phyloP scores from a whole-genome alignment of 352 stramenopile genomes.

The Phytophthora cactorum region DNA sequence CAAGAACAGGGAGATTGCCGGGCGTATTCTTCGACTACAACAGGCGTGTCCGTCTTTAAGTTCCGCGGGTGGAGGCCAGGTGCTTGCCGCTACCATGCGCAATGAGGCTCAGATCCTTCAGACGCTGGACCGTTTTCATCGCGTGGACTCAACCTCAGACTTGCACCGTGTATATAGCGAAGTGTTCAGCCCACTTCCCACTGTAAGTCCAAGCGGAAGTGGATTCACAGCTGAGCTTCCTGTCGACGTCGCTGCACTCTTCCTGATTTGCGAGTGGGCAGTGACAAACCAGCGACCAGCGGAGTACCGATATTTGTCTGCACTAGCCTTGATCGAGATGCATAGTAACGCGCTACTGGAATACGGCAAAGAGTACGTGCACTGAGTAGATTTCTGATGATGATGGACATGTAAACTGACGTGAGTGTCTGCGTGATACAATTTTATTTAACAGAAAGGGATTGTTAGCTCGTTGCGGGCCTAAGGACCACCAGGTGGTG shows the following conservation, averaged over 20 bases:
- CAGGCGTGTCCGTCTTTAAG: conserved; percentile 48
- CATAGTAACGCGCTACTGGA: conserved; percentile 70
- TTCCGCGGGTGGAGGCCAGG: conserved; percentile 33
- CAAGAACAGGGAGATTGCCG: conserved; percentile 61
- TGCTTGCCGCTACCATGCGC: conserved; percentile 48
- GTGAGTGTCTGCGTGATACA: conserved; percentile 1
- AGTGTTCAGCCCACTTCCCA: conserved; percentile 62
- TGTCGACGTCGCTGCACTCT: conserved; percentile 74
- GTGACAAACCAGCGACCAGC: conserved; percentile 80
- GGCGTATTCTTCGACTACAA: conserved; percentile 73
- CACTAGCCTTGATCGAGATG: conserved; percentile 83
- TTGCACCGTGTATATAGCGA: conserved; percentile 77
- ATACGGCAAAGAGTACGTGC: conserved; percentile 66
- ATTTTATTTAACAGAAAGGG: conserved; percentile 42
- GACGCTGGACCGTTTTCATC: conserved; percentile 83
- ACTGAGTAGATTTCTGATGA: not conserved
- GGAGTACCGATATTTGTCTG: conserved; percentile 85
- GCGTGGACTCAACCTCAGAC: conserved; percentile 73
- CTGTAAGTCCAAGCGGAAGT: conserved; percentile 26
- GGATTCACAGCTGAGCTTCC: conserved; percentile 44
- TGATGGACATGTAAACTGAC: conserved; percentile 4
- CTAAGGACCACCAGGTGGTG: conserved; percentile 69
- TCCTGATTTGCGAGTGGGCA: conserved; percentile 85
- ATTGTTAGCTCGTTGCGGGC: conserved; percentile 43
- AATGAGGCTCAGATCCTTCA: conserved; percentile 85